phyloP scores from a whole-genome alignment of 306 rosid species.

The Rosa persica region DNA sequence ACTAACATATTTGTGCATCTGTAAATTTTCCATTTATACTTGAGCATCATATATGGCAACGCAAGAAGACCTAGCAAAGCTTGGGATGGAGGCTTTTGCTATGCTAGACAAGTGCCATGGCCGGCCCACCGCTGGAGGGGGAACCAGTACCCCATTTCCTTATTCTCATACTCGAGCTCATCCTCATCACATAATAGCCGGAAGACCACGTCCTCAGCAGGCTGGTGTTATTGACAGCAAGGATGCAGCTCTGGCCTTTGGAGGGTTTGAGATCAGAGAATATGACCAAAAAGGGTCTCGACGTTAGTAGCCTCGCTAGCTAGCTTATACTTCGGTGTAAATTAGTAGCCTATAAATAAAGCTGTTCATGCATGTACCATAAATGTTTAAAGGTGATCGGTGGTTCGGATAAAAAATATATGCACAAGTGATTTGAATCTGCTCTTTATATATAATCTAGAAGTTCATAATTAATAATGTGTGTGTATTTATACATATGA shows the following conservation, averaged over 20 bases:
- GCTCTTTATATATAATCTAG: background rate
- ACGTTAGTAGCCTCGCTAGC: background rate
- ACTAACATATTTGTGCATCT: background rate
- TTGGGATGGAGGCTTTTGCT: conserved; percentile 32
- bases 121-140: background rate
- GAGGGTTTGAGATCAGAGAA: conserved; percentile 6
- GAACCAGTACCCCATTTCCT: too few relatives aligned
- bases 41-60: conserved; percentile 18
- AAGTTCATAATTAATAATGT: too few relatives aligned
- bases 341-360: background rate
- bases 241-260: background rate
- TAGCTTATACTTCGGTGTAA: background rate
- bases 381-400: background rate
- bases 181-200: background rate
- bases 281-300: background rate
- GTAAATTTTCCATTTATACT: background rate
- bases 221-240: background rate
- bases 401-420: background rate
- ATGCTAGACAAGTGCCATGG: conserved; percentile 31
- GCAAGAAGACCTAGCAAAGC: conserved; percentile 15
- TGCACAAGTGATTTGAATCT: background rate
- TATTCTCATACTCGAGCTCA: background rate
- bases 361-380: background rate
- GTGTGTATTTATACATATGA: too few relatives aligned
- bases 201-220: background rate